Conservation (phyloP, 176 grass and related monocot species). For the Juncus effusus region DNA sequence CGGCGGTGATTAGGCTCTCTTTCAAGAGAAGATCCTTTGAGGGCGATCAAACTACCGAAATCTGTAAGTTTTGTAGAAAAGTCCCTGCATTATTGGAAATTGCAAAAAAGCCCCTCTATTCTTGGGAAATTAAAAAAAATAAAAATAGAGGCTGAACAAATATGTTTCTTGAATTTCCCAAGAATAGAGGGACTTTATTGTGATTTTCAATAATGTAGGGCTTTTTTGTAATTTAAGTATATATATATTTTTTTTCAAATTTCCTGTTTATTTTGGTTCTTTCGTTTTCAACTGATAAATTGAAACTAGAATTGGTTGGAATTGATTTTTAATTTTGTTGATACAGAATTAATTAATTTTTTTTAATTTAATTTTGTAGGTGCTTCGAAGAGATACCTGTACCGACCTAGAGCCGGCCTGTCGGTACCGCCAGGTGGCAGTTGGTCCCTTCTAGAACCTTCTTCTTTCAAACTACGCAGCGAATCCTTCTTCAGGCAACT, state of each 20-base stretch:
- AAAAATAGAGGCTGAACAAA: too few species aligned
- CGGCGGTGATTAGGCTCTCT: conserved; percentile 76
- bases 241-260: conserved; percentile 1
- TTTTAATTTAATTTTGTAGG: conserved; percentile 36
- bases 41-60: conserved; percentile 87
- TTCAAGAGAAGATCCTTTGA: conserved; percentile 90
- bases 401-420: conserved; percentile 67
- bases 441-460: conserved; percentile 88
- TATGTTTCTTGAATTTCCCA: not conserved
- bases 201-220: too few species aligned
- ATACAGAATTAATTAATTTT: conserved; percentile 6
- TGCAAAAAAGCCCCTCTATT: too few species aligned
- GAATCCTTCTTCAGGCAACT: conserved; percentile 92
- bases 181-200: too few species aligned
- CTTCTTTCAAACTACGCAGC: conserved; percentile 66
- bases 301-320: too few species aligned
- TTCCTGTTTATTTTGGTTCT: not conserved
- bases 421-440: conserved; percentile 56
- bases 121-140: too few species aligned
- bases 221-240: not conserved
- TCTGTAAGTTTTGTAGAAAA: conserved; percentile 44
- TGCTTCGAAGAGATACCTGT: conserved; percentile 74
- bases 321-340: not conserved
- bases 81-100: too few species aligned
- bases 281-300: too few species aligned